These are phyloP conservation scores for Saccharomycopsis schoenii DNA, from an alignment of 805 yeast species.

Conservation along the genomic window DNA sequence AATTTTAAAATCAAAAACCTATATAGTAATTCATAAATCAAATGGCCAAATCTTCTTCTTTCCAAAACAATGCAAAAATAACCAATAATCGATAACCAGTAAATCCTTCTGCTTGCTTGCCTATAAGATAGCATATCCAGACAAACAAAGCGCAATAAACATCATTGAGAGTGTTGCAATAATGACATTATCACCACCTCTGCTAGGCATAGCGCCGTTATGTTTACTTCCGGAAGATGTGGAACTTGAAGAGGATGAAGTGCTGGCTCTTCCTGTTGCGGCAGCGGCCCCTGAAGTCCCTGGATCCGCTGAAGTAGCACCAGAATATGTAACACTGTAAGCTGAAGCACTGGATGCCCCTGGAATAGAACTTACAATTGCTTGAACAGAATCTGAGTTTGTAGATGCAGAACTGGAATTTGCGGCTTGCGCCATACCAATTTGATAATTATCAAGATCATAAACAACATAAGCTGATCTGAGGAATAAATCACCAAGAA, in stretches of 20 bases:
- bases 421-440: slow-evolving; percentile 39
- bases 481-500: slow-evolving; percentile 46
- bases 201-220: neutral
- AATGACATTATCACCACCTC: neutral
- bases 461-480: slow-evolving; percentile 44
- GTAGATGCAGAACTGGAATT: slow-evolving; percentile 20
- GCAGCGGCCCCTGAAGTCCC: neutral
- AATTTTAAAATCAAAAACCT: no score
- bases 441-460: slow-evolving; percentile 37
- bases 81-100: no score
- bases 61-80: no score
- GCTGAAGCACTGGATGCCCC: slow-evolving; percentile 38
- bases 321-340: slow-evolving; percentile 36
- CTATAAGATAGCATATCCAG: neutral
- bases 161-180: neutral
- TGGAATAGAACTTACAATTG: slow-evolving; percentile 38
- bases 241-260: neutral
- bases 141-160: neutral
- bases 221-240: neutral
- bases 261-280: neutral
- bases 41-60: no score
- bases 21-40: no score
- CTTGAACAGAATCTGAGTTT: slow-evolving; percentile 29
- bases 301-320: slow-evolving; percentile 19
- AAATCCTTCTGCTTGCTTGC: neutral